Evolutionary conservation across 2,329 filamentous ascomycete genomes (phyloP).

Genomic region (Colletotrichum sp.): DNA sequence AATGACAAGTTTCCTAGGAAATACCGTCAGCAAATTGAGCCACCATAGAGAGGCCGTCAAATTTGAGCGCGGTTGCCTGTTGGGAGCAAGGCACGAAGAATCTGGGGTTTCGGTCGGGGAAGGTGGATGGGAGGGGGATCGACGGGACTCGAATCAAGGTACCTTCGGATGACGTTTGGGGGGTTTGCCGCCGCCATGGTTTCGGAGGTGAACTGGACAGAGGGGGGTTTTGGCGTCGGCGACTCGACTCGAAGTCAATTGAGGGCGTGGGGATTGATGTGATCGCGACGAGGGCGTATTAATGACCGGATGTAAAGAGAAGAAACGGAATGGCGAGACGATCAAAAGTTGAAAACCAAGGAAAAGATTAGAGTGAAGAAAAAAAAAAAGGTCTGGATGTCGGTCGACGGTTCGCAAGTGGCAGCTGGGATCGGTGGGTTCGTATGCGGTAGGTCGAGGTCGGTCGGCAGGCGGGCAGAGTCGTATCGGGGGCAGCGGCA

Average conservation of each 20-base stretch:
- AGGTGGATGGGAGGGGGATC: neutral
- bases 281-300: neutral
- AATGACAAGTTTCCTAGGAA: constrained; percentile 86
- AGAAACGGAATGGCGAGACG: neutral
- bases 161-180: constrained; percentile 71
- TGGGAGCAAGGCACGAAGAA: neutral
- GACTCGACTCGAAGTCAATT: constrained; percentile 7
- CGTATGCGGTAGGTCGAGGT: constrained; percentile 1
- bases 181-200: constrained; percentile 50
- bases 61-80: neutral
- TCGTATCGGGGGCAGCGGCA: constrained; percentile 7
- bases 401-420: neutral
- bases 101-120: neutral
- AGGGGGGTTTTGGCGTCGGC: neutral
- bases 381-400: neutral
- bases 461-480: neutral
- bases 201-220: neutral
- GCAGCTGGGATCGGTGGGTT: neutral
- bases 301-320: neutral
- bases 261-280: neutral
- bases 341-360: neutral
- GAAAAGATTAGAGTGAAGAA: neutral
- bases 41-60: neutral
- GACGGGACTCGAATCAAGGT: constrained; percentile 34
- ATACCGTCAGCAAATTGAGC: neutral